Percentiles rank a stretch among this genome's conserved stretches.
Conservation (phyloP, 23 red algal genomes). For the Gracilariopsis chorda region DNA sequence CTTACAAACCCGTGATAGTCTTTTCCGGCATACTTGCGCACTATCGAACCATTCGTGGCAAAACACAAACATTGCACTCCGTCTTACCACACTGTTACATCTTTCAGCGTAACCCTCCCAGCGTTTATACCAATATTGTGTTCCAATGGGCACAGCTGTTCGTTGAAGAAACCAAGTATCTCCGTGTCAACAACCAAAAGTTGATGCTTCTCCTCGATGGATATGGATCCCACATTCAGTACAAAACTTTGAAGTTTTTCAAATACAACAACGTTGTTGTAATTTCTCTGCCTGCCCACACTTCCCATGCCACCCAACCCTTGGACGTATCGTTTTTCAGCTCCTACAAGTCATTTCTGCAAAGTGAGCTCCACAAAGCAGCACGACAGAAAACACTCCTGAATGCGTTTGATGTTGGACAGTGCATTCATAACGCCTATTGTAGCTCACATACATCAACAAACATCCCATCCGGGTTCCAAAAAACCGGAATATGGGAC, state of each 20-base stretch:
- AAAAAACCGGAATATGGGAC: neutral
- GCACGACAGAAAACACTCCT: no score
- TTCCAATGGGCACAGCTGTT: neutral
- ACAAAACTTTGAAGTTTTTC: neutral
- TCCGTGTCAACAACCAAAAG: neutral
- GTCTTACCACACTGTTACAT: neutral
- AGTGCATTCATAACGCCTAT: neutral
- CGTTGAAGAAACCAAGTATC: neutral
- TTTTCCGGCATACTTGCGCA: neutral
- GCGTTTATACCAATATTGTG: neutral
- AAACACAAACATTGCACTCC: neutral
- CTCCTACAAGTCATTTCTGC: neutral
- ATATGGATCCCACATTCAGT: neutral
- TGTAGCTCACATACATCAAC: no score
- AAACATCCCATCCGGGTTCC: neutral
- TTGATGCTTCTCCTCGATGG: neutral
- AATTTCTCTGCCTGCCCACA: neutral
- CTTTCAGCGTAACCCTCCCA: neutral
- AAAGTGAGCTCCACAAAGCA: no score
- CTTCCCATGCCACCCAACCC: neutral
- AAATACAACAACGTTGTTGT: constrained; percentile 1
- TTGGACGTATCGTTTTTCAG: neutral
- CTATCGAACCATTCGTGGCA: neutral
- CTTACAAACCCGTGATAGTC: neutral
- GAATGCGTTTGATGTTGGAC: neutral